Percentiles rank a stretch among this genome's conserved stretches.
phyloP scores from a whole-genome alignment of 2,329 filamentous ascomycete species.

The Thyridium curvatum region DNA sequence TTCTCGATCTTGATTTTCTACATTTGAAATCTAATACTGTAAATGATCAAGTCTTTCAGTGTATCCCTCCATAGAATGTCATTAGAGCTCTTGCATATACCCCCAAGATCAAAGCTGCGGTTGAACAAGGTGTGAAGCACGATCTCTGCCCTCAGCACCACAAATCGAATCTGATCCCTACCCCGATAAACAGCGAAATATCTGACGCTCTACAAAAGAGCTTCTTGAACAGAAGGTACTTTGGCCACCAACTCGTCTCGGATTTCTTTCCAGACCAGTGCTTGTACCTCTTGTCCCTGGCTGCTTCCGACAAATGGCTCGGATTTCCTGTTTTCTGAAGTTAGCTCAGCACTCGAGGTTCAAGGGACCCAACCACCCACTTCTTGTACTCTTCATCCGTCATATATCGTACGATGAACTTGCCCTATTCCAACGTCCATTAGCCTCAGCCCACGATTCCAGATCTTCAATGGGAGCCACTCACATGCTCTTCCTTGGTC shows the following conservation, averaged over 20 bases:
- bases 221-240: neutral
- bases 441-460: neutral
- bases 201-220: too few species aligned
- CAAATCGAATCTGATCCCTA: too few species aligned
- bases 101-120: too few species aligned
- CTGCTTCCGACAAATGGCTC: conserved; percentile 1
- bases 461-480: neutral
- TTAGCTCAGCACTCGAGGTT: too few species aligned
- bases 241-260: conserved; percentile 1
- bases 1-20: too few species aligned
- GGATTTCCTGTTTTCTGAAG: neutral
- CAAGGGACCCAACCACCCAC: neutral
- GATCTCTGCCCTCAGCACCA: too few species aligned
- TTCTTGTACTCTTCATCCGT: conserved; percentile 4
- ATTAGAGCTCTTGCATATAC: too few species aligned
- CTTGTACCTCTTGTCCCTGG: conserved; percentile 2
- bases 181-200: too few species aligned
- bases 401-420: conserved; percentile 4
- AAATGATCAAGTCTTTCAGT: too few species aligned
- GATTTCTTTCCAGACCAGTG: conserved; percentile 6
- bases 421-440: conserved; percentile 1
- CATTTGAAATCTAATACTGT: too few species aligned
- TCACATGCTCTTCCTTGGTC: conserved; percentile 2
- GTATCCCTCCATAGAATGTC: too few species aligned
- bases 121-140: too few species aligned